These are phyloP conservation scores for Colletotrichum siamense DNA, from an alignment of 2,329 filamentous ascomycete species.

Conservation along the genomic window DNA sequence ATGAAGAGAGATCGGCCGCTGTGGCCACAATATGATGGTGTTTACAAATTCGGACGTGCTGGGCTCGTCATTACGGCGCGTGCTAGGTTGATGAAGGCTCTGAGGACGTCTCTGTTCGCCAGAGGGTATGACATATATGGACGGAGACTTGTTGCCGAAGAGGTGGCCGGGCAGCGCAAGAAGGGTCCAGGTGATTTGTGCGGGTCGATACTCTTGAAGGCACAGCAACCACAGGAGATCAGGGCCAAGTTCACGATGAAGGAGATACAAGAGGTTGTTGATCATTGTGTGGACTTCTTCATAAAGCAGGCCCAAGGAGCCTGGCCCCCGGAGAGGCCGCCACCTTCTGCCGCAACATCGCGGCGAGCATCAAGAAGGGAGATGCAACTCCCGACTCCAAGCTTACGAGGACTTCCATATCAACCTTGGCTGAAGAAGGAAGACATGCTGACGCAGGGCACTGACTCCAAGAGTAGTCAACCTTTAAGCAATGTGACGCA, in stretches of 20 bases:
- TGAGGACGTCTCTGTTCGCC: not conserved
- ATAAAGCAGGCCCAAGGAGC: not conserved
- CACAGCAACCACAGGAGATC: not conserved
- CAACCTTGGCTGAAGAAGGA: not conserved
- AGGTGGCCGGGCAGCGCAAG: not conserved
- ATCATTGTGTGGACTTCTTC: not conserved
- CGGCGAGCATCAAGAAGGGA: not conserved
- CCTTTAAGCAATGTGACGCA: not conserved
- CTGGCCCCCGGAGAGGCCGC: not conserved
- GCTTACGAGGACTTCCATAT: not conserved
- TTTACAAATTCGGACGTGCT: not conserved
- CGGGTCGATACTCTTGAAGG: not conserved
- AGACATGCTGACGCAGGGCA: not conserved
- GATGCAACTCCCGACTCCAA: not conserved
- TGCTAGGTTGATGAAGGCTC: not conserved
- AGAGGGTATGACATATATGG: conserved; percentile 3
- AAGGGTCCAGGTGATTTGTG: not conserved
- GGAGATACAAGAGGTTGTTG: not conserved
- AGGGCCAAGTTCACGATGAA: not conserved
- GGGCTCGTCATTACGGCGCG: not conserved
- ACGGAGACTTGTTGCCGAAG: not conserved
- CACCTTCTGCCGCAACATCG: not conserved
- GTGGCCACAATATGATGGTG: not conserved
- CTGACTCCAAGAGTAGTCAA: not conserved
- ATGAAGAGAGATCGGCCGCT: not conserved